Evolutionary conservation across 441 rosid species (phyloP).

Genomic region (Mallotus japonicus): DNA sequence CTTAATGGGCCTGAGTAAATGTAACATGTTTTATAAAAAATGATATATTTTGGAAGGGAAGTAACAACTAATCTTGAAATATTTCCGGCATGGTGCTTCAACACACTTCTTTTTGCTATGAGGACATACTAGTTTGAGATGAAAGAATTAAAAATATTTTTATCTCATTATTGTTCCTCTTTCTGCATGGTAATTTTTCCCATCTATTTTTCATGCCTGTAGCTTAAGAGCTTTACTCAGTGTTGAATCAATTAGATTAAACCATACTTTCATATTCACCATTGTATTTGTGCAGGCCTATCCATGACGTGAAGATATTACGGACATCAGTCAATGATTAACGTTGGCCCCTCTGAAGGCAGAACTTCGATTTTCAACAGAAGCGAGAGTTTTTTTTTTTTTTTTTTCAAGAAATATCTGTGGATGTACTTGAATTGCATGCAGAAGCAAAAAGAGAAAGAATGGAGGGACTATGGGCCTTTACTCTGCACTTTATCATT

Average conservation of each 20-base stretch:
- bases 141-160: too few relatives aligned
- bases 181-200: neutral
- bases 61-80: neutral
- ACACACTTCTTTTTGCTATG: too few relatives aligned
- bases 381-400: neutral
- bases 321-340: constrained; percentile 73
- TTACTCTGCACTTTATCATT: neutral
- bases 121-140: neutral
- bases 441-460: neutral
- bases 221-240: neutral
- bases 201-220: neutral
- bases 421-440: neutral
- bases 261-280: neutral
- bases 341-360: constrained; percentile 7
- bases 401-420: neutral
- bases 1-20: neutral
- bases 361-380: neutral
- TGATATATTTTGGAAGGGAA: neutral
- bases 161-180: neutral
- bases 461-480: too few relatives aligned
- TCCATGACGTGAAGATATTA: constrained; percentile 92
- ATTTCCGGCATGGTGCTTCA: neutral
- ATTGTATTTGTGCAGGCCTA: constrained; percentile 51
- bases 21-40: neutral
- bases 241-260: neutral